Evolutionary conservation across 2,329 filamentous ascomycete species (phyloP).

Genomic region (Ustilaginoidea virens): DNA sequence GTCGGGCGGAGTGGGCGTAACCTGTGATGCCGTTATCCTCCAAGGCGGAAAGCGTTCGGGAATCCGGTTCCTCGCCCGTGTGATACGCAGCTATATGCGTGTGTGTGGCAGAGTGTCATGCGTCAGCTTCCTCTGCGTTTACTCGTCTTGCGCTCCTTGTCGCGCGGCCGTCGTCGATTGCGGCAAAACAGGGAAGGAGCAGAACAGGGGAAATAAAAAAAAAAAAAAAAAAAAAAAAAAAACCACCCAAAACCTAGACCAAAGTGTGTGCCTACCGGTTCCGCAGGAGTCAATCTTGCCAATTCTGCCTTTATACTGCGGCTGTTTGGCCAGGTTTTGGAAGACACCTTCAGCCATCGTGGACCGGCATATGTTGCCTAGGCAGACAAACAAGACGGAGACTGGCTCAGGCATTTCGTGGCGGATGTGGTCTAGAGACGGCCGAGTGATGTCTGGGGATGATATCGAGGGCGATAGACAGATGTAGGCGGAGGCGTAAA

Average conservation of each 20-base stretch:
- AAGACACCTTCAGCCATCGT: conserved; percentile 97
- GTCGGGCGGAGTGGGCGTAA: conserved; percentile 64
- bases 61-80: conserved; percentile 58
- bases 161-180: too few relatives aligned
- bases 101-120: neutral
- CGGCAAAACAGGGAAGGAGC: too few relatives aligned
- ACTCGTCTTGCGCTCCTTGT: too few relatives aligned
- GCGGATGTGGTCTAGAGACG: too few relatives aligned
- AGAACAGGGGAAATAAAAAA: too few relatives aligned
- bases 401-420: conserved; percentile 26
- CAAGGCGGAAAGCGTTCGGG: conserved; percentile 70
- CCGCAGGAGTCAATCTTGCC: conserved; percentile 72
- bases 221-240: neutral
- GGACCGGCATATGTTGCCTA: conserved; percentile 89
- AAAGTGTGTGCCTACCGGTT: conserved; percentile 36
- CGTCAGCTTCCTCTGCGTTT: too few relatives aligned
- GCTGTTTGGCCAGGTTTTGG: conserved; percentile 48
- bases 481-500: too few relatives aligned
- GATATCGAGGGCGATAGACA: neutral
- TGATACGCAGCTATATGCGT: conserved; percentile 57
- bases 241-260: neutral
- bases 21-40: conserved; percentile 56
- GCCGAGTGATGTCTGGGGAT: neutral
- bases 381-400: conserved; percentile 84
- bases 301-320: conserved; percentile 44